Base-by-base conservation (phyloP, 345 rosid genomes). In the Cardamine resedifolia region DNA sequence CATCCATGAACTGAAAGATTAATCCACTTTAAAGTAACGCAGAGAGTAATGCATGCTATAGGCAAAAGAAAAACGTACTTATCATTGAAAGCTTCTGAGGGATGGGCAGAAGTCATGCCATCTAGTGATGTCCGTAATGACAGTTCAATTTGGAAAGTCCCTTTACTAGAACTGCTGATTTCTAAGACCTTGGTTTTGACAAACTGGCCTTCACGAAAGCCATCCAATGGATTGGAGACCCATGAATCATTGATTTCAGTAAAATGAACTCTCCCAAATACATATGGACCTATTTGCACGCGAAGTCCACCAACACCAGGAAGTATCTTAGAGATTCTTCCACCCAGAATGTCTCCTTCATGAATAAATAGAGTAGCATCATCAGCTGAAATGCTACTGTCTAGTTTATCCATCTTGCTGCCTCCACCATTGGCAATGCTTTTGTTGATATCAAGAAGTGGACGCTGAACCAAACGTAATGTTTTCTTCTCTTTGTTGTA, bases 111-210 rank as follows among this genome's bases (percentile, higher is more conserved):
- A 72, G 43, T 68, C 88, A 86, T 79, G 85, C 92, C 97, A 66
- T 81, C 82, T 66, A 83, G 78, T 7, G 87, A 83, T 70, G 77
- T 64, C 49, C 92, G 86, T 31, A 95, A 66, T 16, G 98, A 90
- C 74, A 95, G 77, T 76, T 95, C 99, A 72, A 90, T 53, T 70
- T 87, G 98, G 73, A 73, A 19, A 70, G 83, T 87, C 43, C 93
- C 96, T 74, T 72, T 85, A 65, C 62, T 80, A 18, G 96, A 82
- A 20, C 2, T 86, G 80, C 85, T 77, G 72, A 90, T 79, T 81
- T 95, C 98, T 67, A 95, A 66, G 78, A 95, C 96, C 81, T 87
- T 91, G 85, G 94, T 90, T 82, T 87, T 91, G 72, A 95, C 90
- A 74, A 91, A 95, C 45, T 95, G 89, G 65, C 96, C 96, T 81